Conservation (phyloP, 2,329 filamentous ascomycete genomes). For the Neopestalotiopsis rosae region DNA sequence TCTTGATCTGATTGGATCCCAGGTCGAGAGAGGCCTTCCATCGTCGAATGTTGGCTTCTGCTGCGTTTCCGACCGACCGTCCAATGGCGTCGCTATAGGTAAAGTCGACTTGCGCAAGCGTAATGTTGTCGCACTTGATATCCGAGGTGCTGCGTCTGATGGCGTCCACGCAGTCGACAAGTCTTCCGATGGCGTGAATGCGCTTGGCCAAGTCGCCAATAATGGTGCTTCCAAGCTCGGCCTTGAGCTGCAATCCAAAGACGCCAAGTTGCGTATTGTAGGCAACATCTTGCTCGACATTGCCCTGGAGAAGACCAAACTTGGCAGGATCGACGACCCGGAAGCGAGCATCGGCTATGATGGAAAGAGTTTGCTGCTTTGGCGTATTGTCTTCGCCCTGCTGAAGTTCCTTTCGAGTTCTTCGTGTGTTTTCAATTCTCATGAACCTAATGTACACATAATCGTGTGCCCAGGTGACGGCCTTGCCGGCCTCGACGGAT, state of each 20-base stretch:
- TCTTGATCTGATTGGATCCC: constrained; percentile 54
- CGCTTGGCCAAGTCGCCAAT: constrained; percentile 63
- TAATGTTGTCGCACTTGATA: constrained; percentile 63
- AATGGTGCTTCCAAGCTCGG: constrained; percentile 62
- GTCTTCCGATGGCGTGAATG: constrained; percentile 70
- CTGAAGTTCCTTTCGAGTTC: constrained; percentile 15
- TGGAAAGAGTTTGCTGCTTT: constrained; percentile 37
- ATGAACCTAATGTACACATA: constrained; percentile 64
- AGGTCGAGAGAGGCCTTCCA: constrained; percentile 67
- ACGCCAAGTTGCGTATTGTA: constrained; percentile 65
- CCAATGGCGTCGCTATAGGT: constrained; percentile 58
- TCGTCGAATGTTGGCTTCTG: constrained; percentile 28
- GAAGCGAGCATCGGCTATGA: constrained; percentile 59
- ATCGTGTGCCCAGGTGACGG: constrained; percentile 61
- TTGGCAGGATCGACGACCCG: constrained; percentile 57
- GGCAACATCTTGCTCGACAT: constrained; percentile 65
- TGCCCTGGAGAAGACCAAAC: constrained; percentile 59
- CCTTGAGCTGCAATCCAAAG: constrained; percentile 66
- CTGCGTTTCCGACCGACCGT: constrained; percentile 5
- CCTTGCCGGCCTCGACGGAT: constrained; percentile 25
- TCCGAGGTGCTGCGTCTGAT: constrained; percentile 61
- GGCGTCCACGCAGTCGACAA: constrained; percentile 73
- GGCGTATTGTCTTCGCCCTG: constrained; percentile 20
- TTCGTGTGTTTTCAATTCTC: constrained; percentile 41
- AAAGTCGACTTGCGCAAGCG: constrained; percentile 69